Conservation (phyloP, 164 flowering plant genomes). For the Vitis rupestris region DNA sequence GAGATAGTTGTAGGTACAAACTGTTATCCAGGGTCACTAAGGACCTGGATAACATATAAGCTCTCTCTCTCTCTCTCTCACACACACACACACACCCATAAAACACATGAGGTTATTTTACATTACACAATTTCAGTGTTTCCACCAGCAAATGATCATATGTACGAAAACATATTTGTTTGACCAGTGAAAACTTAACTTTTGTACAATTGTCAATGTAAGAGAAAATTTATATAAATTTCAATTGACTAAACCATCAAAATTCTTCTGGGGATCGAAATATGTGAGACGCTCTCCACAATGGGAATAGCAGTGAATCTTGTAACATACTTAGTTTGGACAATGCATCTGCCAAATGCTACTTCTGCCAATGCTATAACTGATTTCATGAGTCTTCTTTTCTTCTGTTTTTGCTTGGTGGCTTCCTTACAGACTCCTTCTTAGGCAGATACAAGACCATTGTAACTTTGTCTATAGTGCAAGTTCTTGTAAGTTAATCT, state of each 20-base stretch:
- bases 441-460: slow-evolving; percentile 81
- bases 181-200: too few species aligned
- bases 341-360: slow-evolving; percentile 82
- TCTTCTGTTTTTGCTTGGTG: slow-evolving; percentile 81
- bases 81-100: too few species aligned
- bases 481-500: slow-evolving; percentile 40
- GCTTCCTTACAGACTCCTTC: slow-evolving; percentile 85
- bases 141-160: too few species aligned
- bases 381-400: slow-evolving; percentile 83
- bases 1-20: neutral
- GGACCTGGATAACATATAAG: too few species aligned
- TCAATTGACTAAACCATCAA: neutral
- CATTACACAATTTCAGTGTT: too few species aligned
- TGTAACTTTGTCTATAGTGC: slow-evolving; percentile 58
- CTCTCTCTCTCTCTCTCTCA: too few species aligned
- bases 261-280: slow-evolving; percentile 55
- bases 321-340: slow-evolving; percentile 74
- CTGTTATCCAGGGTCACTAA: too few species aligned
- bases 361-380: slow-evolving; percentile 79
- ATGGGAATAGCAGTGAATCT: slow-evolving; percentile 96
- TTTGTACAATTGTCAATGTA: too few species aligned
- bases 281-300: slow-evolving; percentile 80
- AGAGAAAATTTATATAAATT: neutral
- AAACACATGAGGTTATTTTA: too few species aligned
- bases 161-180: too few species aligned